Evolutionary conservation across 345 rosid species (phyloP), one percentile per base, ranked within the genome.

Genomic region (Sisymbrium irio): DNA sequence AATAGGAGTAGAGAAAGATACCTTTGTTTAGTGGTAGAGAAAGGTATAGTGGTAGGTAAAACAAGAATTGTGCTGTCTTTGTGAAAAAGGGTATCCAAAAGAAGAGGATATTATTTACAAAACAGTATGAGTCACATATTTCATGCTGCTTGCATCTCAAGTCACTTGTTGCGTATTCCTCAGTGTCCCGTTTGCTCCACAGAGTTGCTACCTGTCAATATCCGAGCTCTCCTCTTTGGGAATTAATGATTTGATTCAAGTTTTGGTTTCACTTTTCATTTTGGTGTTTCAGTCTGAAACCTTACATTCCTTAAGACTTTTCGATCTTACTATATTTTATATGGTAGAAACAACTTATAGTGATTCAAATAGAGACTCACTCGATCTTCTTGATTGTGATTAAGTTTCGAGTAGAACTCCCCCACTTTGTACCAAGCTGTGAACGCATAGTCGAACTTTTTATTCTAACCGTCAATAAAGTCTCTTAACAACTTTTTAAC

Each of bases 111-210:
- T 51, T 50, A 36, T 37, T 36, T 5, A 36, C 19, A 66, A 51
- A 50, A 66, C 47, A 37, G 13, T 15, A 6, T 51, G 71, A 50
- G 37, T 37, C 71, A 66, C 37, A 50, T 66, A 13, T 51, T 51
- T 6, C 60, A n/a, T n/a, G 61, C 11, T 51, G 22, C 25, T 66
- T 66, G 60, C 13, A 66, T 66, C 37, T 51, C 71, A 32, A 36
- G 32, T 41, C 59, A 68, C 73, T 28, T 55, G 73, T 13, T 42
- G 45, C 22, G 9, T 18, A 42, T 37, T 56, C 55, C 32, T 18
- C 54, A 13, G 1, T 55, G 63, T 41, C 63, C 17, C 54, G 28
- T 54, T 27, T 68, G 63, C 17, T 54, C 3, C 6, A 1, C 3
- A 15, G 6, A 42, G 3, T 9, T 65, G 55, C 15, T 1, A 4